Base-by-base conservation (phyloP, 768 basidiomycete genomes). In the Collybiopsis confluens region DNA sequence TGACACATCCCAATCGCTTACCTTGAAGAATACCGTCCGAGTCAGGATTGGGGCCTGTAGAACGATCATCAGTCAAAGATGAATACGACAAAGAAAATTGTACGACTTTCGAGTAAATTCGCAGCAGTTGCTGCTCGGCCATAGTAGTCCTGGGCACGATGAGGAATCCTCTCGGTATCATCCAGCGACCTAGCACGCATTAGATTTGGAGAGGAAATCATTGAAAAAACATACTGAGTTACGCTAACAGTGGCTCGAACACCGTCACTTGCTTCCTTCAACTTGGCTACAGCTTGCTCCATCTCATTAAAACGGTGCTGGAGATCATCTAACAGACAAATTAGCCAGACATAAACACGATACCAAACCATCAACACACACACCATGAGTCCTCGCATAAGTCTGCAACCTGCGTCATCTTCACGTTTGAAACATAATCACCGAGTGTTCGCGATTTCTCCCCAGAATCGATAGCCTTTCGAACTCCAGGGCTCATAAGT, bases 401-500 rank as follows among this genome's bases (percentile, higher is more conserved):
- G 78, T 81, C 15, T 86, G 82, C 87, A 1, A 93, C 90, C 63
- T 88, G 80, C 60, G 74, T 78, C 90, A 93, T 93, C 70, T 85
- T 90, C 46, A 73, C 79, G 58, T 75, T 78, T 15, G 86, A 86
- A 23, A 93, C 89, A 66, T 92, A 93, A 64, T 90, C 89, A 10
- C 85, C 88, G 36, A 93, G 67, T 11, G 85, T 87, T 42, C 90
- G 75, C 13, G 78, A 78, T 52, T 73, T 78, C 53, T 83, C 84
- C 2, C 88, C 90, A 0, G 78, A 73, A 54, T 90, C 87, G 41
- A 90, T 87, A 2, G 86, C 82, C 59, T 76, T 83, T 33, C 86
- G 75, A 47, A 84, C 80, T 1, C 80, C 70, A 6, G 77, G 71
- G 15, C 86, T 88, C 68, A 91, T 71, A 58, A 92, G 54, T 91